phyloP scores from a whole-genome alignment of 2,329 filamentous ascomycete species.

The Venturia effusa region DNA sequence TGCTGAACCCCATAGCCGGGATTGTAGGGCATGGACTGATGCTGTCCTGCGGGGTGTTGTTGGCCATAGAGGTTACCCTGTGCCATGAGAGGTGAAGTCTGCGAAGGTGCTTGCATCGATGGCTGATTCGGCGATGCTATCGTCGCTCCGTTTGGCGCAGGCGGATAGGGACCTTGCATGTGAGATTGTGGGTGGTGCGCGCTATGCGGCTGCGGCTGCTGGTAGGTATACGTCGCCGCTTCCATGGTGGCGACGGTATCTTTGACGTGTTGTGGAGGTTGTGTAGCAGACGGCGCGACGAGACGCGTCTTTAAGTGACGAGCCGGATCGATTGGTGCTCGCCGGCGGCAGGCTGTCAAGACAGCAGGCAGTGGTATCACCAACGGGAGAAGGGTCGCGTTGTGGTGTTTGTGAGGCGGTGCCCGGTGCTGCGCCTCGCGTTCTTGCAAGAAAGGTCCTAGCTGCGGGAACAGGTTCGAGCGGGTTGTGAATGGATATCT shows the following conservation, averaged over 20 bases:
- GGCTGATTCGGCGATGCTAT: slow-evolving; percentile 64
- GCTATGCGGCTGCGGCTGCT: slow-evolving; percentile 30
- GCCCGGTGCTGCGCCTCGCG: slow-evolving; percentile 10
- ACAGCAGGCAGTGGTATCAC: background rate
- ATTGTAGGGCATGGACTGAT: slow-evolving; percentile 70
- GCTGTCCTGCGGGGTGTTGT: slow-evolving; percentile 48
- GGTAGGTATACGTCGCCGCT: slow-evolving; percentile 33
- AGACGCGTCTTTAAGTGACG: slow-evolving; percentile 8
- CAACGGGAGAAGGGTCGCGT: background rate
- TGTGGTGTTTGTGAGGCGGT: slow-evolving; percentile 8
- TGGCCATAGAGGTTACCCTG: slow-evolving; percentile 54
- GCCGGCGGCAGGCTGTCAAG: background rate
- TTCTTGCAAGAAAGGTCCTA: slow-evolving; percentile 8
- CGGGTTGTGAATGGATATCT: slow-evolving; percentile 10
- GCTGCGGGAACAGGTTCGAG: slow-evolving; percentile 4
- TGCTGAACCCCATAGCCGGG: slow-evolving; percentile 63
- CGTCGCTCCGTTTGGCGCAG: slow-evolving; percentile 27
- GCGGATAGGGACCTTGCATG: slow-evolving; percentile 26
- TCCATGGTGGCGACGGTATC: slow-evolving; percentile 29
- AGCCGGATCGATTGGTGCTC: background rate
- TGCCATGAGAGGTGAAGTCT: slow-evolving; percentile 71
- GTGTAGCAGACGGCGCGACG: background rate
- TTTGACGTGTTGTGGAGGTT: background rate
- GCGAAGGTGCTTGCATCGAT: slow-evolving; percentile 49
- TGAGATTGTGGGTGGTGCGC: slow-evolving; percentile 32